These are phyloP conservation scores for Clavispora phyllophila DNA, from an alignment of 805 yeast genomes.

Conservation along the genomic window DNA sequence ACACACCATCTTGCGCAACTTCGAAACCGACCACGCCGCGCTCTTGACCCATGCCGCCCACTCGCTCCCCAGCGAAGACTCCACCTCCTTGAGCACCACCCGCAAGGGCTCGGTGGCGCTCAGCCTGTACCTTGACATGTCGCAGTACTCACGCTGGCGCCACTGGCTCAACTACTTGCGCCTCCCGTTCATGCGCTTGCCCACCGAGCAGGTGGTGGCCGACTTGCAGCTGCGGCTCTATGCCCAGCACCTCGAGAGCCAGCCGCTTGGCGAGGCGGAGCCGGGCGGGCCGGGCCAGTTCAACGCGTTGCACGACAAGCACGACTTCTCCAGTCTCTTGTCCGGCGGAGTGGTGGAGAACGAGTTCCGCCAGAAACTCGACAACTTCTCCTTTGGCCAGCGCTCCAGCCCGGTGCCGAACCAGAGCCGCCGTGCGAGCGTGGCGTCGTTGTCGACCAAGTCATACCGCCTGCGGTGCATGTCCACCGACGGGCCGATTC, in stretches of 20 bases:
- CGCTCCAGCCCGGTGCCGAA: neutral
- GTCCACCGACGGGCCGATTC: slow-evolving; percentile 12
- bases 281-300: slow-evolving; percentile 1
- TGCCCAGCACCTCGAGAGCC: neutral
- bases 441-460: slow-evolving; percentile 12
- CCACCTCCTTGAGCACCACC: neutral
- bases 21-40: slow-evolving; percentile 28
- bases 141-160: slow-evolving; percentile 37
- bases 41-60: neutral
- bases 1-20: slow-evolving; percentile 37
- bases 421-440: slow-evolving; percentile 8
- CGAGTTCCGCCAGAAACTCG: slow-evolving; percentile 26
- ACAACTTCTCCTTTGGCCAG: slow-evolving; percentile 23
- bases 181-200: slow-evolving; percentile 44
- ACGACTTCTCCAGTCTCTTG: slow-evolving; percentile 37
- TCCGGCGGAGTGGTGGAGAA: slow-evolving; percentile 24
- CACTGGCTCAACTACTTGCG: slow-evolving; percentile 25
- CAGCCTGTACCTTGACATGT: slow-evolving; percentile 24
- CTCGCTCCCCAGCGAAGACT: neutral
- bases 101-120: slow-evolving; percentile 26
- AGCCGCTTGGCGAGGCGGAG: neutral
- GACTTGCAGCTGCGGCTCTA: slow-evolving; percentile 10
- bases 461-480: slow-evolving; percentile 12
- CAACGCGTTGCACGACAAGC: slow-evolving; percentile 16
- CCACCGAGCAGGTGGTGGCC: slow-evolving; percentile 30